Conservation (phyloP, 2,329 filamentous ascomycete genomes). For the Penicillium brasilianum region DNA sequence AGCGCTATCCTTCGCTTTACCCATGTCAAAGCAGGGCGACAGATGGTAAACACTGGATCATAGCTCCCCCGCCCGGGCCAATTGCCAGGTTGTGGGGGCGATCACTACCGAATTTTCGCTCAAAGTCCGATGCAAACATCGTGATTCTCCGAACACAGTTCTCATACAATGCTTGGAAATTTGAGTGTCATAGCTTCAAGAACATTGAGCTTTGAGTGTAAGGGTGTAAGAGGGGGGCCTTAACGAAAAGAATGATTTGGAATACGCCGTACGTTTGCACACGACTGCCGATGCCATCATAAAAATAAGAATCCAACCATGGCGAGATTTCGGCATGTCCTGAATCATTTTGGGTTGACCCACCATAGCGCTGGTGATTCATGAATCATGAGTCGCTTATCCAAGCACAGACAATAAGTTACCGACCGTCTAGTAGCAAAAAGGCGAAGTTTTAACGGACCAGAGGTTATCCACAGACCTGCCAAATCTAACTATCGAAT, state of each 20-base stretch:
- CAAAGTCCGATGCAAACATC: neutral
- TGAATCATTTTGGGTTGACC: constrained; percentile 19
- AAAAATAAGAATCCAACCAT: neutral
- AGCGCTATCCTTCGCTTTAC: neutral
- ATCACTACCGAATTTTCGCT: neutral
- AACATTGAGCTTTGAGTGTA: neutral
- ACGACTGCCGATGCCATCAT: neutral
- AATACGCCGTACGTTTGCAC: neutral
- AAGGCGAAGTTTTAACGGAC: no score
- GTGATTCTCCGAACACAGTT: neutral
- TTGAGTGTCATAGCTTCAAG: neutral
- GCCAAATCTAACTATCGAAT: neutral
- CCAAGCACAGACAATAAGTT: neutral
- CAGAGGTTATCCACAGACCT: neutral
- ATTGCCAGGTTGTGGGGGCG: neutral
- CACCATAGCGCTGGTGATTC: constrained; percentile 15
- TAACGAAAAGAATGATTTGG: neutral
- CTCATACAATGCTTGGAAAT: neutral
- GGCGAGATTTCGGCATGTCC: neutral
- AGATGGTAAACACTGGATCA: neutral
- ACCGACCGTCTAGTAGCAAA: neutral
- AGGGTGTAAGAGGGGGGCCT: no score
- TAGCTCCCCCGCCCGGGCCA: neutral
- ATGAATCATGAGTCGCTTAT: constrained; percentile 1
- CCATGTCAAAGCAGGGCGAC: neutral